These are phyloP conservation scores for Chaetomium sp. DNA, from an alignment of 2,329 filamentous ascomycete genomes.

Conservation along the genomic window DNA sequence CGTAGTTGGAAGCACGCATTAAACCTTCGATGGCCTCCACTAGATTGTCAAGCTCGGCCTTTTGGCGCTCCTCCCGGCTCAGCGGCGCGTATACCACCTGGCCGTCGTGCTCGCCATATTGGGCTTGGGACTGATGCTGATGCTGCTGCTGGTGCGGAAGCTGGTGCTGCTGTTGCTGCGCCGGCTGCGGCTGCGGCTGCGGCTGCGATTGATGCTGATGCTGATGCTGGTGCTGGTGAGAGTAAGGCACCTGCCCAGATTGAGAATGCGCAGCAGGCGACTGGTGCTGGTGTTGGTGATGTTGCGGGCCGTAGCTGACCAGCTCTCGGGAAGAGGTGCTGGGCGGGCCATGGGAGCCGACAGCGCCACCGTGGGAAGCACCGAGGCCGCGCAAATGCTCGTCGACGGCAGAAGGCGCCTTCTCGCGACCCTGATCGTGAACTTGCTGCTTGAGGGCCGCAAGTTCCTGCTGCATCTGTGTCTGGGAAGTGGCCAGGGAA, in stretches of 20 bases:
- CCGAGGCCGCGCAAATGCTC: conserved; percentile 14
- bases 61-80: conserved; percentile 40
- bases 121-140: conserved; percentile 22
- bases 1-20: conserved; percentile 55
- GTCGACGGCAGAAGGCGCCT: conserved; percentile 4
- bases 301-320: conserved; percentile 19
- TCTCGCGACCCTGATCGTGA: conserved; percentile 23
- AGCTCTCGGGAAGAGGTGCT: conserved; percentile 16
- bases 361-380: conserved; percentile 17
- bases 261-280: background rate
- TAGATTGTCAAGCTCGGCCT: conserved; percentile 48
- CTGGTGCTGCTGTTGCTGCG: conserved; percentile 14
- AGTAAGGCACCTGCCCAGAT: background rate
- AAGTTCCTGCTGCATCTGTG: conserved; percentile 60
- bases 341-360: conserved; percentile 16
- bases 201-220: conserved; percentile 18
- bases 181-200: conserved; percentile 20
- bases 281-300: conserved; percentile 18
- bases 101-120: conserved; percentile 17
- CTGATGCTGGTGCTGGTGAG: conserved; percentile 18
- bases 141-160: conserved; percentile 22
- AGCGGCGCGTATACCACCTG: conserved; percentile 35
- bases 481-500: conserved; percentile 61
- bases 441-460: conserved; percentile 36
- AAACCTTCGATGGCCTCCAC: conserved; percentile 55